Evolutionary conservation across 176 grass and related monocot genomes (phyloP), one percentile per base, ranked within the genome.

Genomic region (Alopecurus myosuroides): DNA sequence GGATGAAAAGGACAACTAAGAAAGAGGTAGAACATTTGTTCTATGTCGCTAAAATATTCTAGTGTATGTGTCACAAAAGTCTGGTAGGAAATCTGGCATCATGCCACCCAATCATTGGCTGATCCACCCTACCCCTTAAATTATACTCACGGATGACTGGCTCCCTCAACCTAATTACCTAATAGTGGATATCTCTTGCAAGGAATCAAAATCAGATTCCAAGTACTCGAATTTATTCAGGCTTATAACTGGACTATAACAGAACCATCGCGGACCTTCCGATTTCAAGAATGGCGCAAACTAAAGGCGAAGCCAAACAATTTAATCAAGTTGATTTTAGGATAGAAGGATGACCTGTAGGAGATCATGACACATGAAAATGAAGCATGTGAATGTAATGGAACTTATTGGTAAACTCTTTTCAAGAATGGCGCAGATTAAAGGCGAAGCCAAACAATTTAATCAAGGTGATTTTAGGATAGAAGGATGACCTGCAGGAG

Each of bases 371-470:
- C 28, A 35, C 50, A 71, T 73, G 29, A 30, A 60, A 62, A 76
- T 70, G 37, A 70, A 88, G 71, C 42, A 86, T 49, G 49, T 80
- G 42, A n/a, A 86, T 29, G 39, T 74, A 44, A 25, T 79, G 23
- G 41, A 74, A 85, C 14, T 67, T 80, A 81, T 13, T 61, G 70
- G 18, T 69, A 51, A 46, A 76, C 57, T 77, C 29, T 40, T 76
- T 13, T n/a, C n/a, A n/a, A n/a, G n/a, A n/a, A n/a, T n/a, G n/a
- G n/a, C n/a, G 17, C 55, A 69, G 78, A 78, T 70, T 3, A 81
- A 39, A 69, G 11, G 45, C 46, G 50, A 78, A 58, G 60, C 37
- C 18, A 55, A 82, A 77, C 4, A 42, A 58, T 46, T 77, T 42
- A 77, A 70, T 77, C 46, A 64, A 63, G 20, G 25, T 64, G 4